Base-by-base conservation (phyloP, 2,329 filamentous ascomycete species). In the Colletotrichum plurivorum region DNA sequence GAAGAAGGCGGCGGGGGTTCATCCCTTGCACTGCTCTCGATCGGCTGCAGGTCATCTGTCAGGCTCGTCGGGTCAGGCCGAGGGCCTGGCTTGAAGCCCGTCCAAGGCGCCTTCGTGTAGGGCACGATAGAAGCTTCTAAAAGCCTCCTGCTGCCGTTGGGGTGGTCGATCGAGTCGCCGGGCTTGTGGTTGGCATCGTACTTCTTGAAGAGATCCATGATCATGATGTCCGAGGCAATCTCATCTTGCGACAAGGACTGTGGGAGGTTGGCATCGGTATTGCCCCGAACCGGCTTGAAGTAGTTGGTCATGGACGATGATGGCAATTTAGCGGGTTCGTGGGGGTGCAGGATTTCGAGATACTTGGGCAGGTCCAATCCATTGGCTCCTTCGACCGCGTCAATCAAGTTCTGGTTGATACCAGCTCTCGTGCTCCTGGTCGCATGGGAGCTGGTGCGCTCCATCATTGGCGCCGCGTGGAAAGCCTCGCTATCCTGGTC, bases 361-460 rank as follows among this genome's bases (percentile, higher is more conserved):
- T 89, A 90, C 54, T 84, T 82, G 0, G 87, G 86, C 31, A 89
- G 81, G 73, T 89, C 87, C 71, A 90, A 87, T 73, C 88, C 90
- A 67, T 85, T 82, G 52, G 91, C 82, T 22, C 85, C 87, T 75
- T 91, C 89, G 31, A 91, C 83, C 15, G 89, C 89, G 71, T 90
- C 88, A 43, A 85, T 75, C 70, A 88, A 88, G 73, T 88, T 89
- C 62, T 86, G 84, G 69, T 83, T 83, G 60, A 84, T 80, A 27
- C 79, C 81, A n/a, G 83, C 88, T 25, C 89, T 84, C 20, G 87
- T 90, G 78, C 89, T 91, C 51, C 89, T 83, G 18, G 90, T 92
- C 13, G 88, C 87, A 69, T 92, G 89, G 10, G 89, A 91, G 13
- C 87, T 84, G 70, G 89, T 88, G 41, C 89, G 85, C 76, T 91